Conservation (phyloP, 345 rosid genomes). For the Citrus reticulata region DNA sequence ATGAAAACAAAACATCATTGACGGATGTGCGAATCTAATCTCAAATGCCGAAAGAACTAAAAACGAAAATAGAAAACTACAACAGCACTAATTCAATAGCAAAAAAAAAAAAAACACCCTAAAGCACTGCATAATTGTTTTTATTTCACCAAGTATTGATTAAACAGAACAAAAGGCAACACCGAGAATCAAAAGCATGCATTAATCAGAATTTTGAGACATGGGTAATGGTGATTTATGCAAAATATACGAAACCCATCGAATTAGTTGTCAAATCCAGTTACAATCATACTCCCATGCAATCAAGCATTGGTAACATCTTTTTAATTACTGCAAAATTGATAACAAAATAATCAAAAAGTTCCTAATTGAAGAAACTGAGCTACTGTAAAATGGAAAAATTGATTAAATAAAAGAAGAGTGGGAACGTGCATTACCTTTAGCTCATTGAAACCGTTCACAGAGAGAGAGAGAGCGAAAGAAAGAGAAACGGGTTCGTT, state of each 20-base stretch:
- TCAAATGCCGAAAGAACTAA: background rate
- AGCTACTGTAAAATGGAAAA: background rate
- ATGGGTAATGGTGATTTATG: background rate
- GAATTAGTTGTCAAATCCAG: background rate
- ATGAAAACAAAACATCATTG: background rate
- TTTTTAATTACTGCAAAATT: background rate
- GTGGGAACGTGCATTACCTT: constrained; percentile 10
- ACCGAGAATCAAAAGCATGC: background rate
- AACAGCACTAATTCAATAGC: background rate
- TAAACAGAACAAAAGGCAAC: background rate
- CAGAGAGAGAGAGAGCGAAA: background rate
- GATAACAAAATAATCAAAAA: background rate
- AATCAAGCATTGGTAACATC: background rate
- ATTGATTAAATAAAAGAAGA: background rate
- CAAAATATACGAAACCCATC: background rate
- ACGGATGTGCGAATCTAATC: background rate
- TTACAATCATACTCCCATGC: background rate
- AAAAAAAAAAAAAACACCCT: background rate
- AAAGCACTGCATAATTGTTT: background rate
- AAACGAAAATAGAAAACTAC: too few species aligned
- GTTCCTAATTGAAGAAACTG: background rate
- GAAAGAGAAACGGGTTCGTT: constrained; percentile 5
- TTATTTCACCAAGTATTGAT: background rate
- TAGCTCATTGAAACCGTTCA: constrained; percentile 12
- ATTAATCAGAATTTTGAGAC: background rate